phyloP scores from a whole-genome alignment of 805 yeast species.

The Nakazawaea siamensis region DNA sequence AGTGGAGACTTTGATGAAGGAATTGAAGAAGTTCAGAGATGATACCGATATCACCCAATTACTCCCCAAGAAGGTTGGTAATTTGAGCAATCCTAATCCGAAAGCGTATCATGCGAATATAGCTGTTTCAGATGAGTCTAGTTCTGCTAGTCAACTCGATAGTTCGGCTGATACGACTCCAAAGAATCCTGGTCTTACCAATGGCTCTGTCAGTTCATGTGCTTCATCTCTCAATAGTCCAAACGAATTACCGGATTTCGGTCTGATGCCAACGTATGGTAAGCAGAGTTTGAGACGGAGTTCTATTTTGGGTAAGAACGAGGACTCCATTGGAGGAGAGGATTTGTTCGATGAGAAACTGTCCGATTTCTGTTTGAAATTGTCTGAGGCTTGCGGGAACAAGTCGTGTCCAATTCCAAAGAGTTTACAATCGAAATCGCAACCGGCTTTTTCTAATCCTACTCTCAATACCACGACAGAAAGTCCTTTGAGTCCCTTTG shows the following conservation, averaged over 20 bases:
- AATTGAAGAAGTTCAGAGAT: conserved; percentile 54
- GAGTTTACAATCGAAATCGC: conserved; percentile 12
- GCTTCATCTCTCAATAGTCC: conserved; percentile 31
- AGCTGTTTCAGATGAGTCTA: no score
- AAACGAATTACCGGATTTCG: conserved; percentile 5
- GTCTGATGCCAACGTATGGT: background rate
- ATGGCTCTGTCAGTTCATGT: conserved; percentile 20
- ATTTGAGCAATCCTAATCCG: background rate
- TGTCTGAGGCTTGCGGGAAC: conserved; percentile 80
- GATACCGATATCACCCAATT: conserved; percentile 8
- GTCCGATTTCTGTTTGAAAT: conserved; percentile 65
- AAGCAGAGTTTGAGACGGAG: conserved; percentile 11
- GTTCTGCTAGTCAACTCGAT: conserved; percentile 1
- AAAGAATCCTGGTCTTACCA: conserved; percentile 9
- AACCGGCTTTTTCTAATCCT: background rate
- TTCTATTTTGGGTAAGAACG: conserved; percentile 16
- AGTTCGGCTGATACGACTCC: background rate
- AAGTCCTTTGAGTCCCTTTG: conserved; percentile 5
- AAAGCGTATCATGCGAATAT: background rate
- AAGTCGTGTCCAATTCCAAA: conserved; percentile 59
- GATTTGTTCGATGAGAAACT: conserved; percentile 58
- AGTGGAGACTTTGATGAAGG: conserved; percentile 64
- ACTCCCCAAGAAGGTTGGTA: conserved; percentile 11
- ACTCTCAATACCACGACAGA: background rate
- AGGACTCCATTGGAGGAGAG: background rate